A percentile compares a stretch with the other conserved stretches of the same genome.
phyloP scores from a whole-genome alignment of 179 eudicot species.

The Heliamphora pulchella region DNA sequence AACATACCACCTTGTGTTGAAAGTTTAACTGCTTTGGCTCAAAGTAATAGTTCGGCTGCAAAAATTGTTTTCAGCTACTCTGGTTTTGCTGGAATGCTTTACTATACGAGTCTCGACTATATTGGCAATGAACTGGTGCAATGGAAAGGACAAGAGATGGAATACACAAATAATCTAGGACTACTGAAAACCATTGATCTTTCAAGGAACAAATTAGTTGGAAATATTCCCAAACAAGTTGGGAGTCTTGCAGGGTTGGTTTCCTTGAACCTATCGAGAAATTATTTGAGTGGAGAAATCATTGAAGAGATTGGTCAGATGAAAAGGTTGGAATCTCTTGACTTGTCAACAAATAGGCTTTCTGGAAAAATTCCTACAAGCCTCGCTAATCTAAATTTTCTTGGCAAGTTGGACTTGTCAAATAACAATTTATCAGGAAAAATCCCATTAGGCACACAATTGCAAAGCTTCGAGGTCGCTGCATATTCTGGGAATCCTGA shows the following conservation, averaged over 20 bases:
- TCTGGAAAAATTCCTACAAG: not conserved
- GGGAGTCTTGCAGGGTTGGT: conserved; percentile 1
- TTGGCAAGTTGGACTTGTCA: no score
- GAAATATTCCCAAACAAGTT: no score
- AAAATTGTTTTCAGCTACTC: not conserved
- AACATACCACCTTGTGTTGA: no score
- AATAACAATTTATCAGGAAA: not conserved
- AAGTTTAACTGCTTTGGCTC: no score
- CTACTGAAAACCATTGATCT: no score
- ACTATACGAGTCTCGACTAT: conserved; percentile 10
- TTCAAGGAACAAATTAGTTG: no score
- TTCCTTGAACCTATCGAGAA: conserved; percentile 34
- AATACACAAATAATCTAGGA: no score
- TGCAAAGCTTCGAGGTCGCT: not conserved
- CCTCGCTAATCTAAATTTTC: no score
- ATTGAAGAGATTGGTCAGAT: not conserved
- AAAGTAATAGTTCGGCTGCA: no score
- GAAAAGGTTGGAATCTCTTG: conserved; percentile 3
- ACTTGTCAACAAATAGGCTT: not conserved
- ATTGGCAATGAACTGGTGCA: not conserved
- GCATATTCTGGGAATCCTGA: not conserved
- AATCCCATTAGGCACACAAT: not conserved
- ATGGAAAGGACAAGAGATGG: no score
- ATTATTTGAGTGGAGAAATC: no score
- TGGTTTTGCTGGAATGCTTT: not conserved